Percentiles rank a stretch among this genome's conserved stretches.
Evolutionary conservation across 1,139 yeast genomes (phyloP).

Genomic region (Debaryomyces sp.): DNA sequence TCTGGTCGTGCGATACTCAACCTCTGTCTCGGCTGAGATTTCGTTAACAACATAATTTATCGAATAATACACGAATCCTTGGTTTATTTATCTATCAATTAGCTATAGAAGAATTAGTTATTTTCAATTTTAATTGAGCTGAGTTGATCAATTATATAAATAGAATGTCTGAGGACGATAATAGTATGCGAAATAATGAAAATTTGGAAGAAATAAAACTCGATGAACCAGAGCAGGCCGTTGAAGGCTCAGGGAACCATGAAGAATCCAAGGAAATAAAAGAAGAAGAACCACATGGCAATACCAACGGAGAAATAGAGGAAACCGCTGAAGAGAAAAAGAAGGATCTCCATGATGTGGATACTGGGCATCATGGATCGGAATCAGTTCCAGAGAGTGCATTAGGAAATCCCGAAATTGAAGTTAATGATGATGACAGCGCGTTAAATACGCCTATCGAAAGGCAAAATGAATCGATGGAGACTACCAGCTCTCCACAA

Average conservation of each 20-base stretch:
- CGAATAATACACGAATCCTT: background rate
- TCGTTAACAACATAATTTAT: background rate
- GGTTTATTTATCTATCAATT: background rate
- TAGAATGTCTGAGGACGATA: conserved; percentile 7
- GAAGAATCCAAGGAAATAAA: conserved; percentile 2
- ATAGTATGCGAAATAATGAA: background rate
- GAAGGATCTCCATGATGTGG: background rate
- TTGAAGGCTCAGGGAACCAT: conserved; percentile 2
- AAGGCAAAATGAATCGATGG: background rate
- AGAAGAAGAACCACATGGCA: background rate
- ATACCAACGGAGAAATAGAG: background rate
- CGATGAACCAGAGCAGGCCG: background rate
- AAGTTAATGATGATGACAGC: conserved; percentile 4
- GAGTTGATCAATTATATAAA: background rate
- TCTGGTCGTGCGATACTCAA: conserved; percentile 1
- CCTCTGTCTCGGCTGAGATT: background rate
- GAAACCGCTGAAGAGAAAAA: background rate
- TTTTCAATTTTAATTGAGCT: background rate
- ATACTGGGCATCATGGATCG: background rate
- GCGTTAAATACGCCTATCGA: background rate
- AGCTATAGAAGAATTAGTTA: background rate
- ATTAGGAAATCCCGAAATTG: conserved; percentile 6
- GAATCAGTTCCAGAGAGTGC: background rate
- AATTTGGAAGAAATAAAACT: conserved; percentile 2
- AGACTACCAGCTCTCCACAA: background rate